Percentiles rank a stretch among this genome's conserved stretches.
phyloP scores from a whole-genome alignment of 768 basidiomycete species.

The Pseudohyphozyma bogoriensis region DNA sequence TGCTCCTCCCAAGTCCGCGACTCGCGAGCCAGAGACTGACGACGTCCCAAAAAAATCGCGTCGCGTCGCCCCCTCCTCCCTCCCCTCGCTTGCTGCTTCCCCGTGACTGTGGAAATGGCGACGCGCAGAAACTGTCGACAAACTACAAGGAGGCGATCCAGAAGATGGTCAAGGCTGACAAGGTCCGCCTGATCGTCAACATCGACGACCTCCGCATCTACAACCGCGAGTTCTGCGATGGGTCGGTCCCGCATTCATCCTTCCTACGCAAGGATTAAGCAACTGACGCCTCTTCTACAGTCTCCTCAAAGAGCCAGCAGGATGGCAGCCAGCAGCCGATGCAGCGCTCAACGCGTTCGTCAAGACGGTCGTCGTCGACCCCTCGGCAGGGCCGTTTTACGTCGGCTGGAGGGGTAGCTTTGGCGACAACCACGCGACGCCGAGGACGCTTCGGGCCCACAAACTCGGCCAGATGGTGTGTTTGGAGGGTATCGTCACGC shows the following conservation, averaged over 20 bases:
- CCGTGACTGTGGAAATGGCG: background rate
- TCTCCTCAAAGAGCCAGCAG: slow-evolving; percentile 74
- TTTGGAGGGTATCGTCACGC: slow-evolving; percentile 92
- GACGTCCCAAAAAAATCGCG: no score
- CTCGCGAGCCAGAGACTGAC: no score
- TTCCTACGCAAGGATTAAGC: background rate
- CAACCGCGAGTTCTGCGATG: slow-evolving; percentile 71
- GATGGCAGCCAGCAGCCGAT: slow-evolving; percentile 81
- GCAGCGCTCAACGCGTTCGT: slow-evolving; percentile 62
- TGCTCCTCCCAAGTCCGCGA: no score
- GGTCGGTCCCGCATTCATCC: slow-evolving; percentile 34
- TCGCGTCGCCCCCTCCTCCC: no score
- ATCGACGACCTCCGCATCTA: slow-evolving; percentile 92
- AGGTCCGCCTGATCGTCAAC: slow-evolving; percentile 85
- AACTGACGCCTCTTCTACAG: slow-evolving; percentile 40
- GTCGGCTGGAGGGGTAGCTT: slow-evolving; percentile 92
- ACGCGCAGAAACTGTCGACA: slow-evolving; percentile 10
- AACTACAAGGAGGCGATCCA: slow-evolving; percentile 70
- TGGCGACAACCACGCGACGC: slow-evolving; percentile 95
- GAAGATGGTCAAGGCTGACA: slow-evolving; percentile 68
- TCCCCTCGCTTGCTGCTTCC: no score
- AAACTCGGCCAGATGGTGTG: slow-evolving; percentile 95
- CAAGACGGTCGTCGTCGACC: slow-evolving; percentile 66
- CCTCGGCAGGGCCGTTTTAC: slow-evolving; percentile 68
- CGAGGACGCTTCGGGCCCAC: slow-evolving; percentile 73